Conservation (phyloP, 208 protist species). For the Entamoeba histolytica region DNA sequence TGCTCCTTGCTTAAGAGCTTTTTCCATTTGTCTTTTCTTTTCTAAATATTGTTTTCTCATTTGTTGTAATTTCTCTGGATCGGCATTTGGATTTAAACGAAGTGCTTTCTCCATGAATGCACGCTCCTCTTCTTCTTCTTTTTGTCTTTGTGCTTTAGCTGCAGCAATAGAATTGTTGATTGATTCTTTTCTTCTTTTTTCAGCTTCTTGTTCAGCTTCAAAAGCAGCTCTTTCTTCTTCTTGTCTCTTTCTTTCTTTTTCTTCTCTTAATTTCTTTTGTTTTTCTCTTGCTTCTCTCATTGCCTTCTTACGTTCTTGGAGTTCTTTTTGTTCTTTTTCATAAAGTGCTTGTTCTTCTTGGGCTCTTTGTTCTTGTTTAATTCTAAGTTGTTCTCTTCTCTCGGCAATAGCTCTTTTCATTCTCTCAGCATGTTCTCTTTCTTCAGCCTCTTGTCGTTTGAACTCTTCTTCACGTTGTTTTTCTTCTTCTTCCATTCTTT, state of each 20-base stretch:
- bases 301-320: not conserved
- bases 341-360: not conserved
- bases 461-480: not conserved
- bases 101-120: not conserved
- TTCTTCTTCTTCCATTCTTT: not conserved
- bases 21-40: not conserved
- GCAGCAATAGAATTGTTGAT: not conserved
- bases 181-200: not conserved
- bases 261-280: not conserved
- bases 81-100: not conserved
- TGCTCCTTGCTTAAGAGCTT: not conserved
- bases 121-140: not conserved
- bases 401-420: not conserved
- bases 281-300: not conserved
- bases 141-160: not conserved
- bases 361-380: conserved; percentile 36
- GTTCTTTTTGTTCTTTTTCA: not conserved
- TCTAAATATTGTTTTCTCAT: not conserved
- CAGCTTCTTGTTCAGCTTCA: not conserved
- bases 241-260: not conserved
- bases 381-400: conserved; percentile 18
- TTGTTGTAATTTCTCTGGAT: not conserved
- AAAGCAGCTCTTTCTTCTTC: not conserved
- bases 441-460: not conserved
- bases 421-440: not conserved